A percentile compares a stretch with the other conserved stretches of the same genome.
Conservation (phyloP, 2,329 filamentous ascomycete species). For the Volutella citrinella region DNA sequence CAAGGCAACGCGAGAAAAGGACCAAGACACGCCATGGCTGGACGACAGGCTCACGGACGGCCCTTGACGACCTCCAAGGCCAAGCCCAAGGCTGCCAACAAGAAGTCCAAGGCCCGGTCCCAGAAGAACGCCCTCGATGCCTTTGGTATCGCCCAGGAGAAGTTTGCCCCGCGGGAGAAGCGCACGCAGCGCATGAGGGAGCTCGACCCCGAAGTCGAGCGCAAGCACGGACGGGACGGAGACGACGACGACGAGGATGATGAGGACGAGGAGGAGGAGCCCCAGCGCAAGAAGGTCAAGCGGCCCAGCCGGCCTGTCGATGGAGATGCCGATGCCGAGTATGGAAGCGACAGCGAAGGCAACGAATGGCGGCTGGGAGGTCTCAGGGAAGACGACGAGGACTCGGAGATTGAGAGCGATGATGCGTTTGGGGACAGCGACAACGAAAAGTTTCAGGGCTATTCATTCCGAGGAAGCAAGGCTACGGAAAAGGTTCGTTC, state of each 20-base stretch:
- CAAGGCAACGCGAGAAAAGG: too few species aligned
- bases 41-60: slow-evolving; percentile 57
- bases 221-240: slow-evolving; percentile 43
- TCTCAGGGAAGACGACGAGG: slow-evolving; percentile 53
- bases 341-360: slow-evolving; percentile 80
- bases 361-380: slow-evolving; percentile 79
- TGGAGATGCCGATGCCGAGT: slow-evolving; percentile 59
- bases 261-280: slow-evolving; percentile 50
- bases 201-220: slow-evolving; percentile 45
- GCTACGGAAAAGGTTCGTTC: slow-evolving; percentile 30
- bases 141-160: slow-evolving; percentile 54
- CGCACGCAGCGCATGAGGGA: slow-evolving; percentile 50
- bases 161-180: slow-evolving; percentile 46
- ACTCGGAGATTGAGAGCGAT: slow-evolving; percentile 64
- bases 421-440: slow-evolving; percentile 89
- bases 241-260: slow-evolving; percentile 48
- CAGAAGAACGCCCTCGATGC: slow-evolving; percentile 53
- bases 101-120: slow-evolving; percentile 48
- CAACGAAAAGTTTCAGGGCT: slow-evolving; percentile 79
- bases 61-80: slow-evolving; percentile 39
- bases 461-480: slow-evolving; percentile 51
- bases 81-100: slow-evolving; percentile 27
- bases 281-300: slow-evolving; percentile 39
- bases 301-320: slow-evolving; percentile 39
- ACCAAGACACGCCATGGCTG: slow-evolving; percentile 46